phyloP scores from a whole-genome alignment of 2,329 filamentous ascomycete genomes.

The Sclerotinia nivalis region DNA sequence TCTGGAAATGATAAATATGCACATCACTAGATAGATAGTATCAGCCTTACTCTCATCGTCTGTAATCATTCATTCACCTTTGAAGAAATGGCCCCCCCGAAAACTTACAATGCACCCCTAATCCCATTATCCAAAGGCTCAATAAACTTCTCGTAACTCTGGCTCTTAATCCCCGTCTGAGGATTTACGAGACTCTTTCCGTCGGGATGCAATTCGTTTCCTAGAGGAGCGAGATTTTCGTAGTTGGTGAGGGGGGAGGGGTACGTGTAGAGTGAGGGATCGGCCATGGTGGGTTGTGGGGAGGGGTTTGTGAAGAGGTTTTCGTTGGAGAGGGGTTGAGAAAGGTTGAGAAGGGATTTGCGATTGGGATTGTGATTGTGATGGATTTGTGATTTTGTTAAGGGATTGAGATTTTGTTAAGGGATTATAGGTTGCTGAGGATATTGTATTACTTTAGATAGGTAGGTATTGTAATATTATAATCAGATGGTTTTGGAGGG shows the following conservation, averaged over 20 bases:
- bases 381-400: background rate
- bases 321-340: too few species aligned
- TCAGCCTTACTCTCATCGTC: conserved; percentile 3
- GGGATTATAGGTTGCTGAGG: background rate
- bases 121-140: conserved; percentile 65
- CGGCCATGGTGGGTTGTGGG: conserved; percentile 45
- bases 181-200: conserved; percentile 77
- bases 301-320: too few species aligned
- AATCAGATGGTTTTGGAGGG: background rate
- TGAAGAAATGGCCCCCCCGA: background rate
- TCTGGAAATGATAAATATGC: conserved; percentile 79
- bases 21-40: conserved; percentile 57
- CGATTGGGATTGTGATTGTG: background rate
- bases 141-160: conserved; percentile 69
- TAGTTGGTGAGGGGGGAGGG: conserved; percentile 55
- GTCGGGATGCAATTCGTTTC: conserved; percentile 55
- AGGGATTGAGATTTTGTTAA: background rate
- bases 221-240: conserved; percentile 49
- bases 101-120: conserved; percentile 69
- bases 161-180: conserved; percentile 58
- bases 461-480: too few species aligned
- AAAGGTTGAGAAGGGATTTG: too few species aligned
- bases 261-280: conserved; percentile 52
- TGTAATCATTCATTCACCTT: background rate
- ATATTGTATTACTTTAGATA: background rate